Percentiles rank a stretch among this genome's conserved stretches.
phyloP scores from a whole-genome alignment of 169 alveolate species.

The Cryptosporidium ryanae region DNA sequence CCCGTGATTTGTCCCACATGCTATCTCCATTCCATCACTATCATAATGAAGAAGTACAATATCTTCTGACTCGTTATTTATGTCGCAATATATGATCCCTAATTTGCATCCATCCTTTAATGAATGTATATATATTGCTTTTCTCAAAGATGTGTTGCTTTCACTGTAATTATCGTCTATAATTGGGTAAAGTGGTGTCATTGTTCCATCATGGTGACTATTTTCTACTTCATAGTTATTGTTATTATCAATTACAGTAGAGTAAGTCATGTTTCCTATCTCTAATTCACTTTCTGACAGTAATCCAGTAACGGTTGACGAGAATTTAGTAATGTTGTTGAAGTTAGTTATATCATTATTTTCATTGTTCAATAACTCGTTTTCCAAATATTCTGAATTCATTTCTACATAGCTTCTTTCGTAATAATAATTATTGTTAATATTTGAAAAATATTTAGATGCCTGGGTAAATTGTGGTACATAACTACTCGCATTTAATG shows the following conservation, averaged over 20 bases:
- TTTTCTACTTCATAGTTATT: neutral
- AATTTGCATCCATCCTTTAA: slow-evolving; percentile 31
- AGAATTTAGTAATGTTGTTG: neutral
- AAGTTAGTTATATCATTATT: neutral
- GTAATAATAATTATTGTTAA: neutral
- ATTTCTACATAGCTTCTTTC: neutral
- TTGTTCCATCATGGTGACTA: slow-evolving; percentile 13
- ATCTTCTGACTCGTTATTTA: slow-evolving; percentile 56
- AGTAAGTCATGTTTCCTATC: neutral
- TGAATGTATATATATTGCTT: slow-evolving; percentile 73
- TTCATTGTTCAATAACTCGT: neutral
- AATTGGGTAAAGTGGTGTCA: slow-evolving; percentile 35
- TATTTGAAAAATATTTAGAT: slow-evolving; percentile 34
- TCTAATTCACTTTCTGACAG: slow-evolving; percentile 34
- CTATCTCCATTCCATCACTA: slow-evolving; percentile 73
- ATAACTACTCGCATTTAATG: neutral
- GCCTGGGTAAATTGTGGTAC: slow-evolving; percentile 67
- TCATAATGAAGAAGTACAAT: slow-evolving; percentile 63
- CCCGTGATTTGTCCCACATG: slow-evolving; percentile 73
- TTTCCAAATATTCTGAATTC: neutral
- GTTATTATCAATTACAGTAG: neutral
- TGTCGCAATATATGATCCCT: slow-evolving; percentile 48
- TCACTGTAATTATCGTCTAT: slow-evolving; percentile 4
- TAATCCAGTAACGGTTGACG: slow-evolving; percentile 28
- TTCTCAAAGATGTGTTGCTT: slow-evolving; percentile 22